These are phyloP conservation scores for Termitomyces sp. DNA, from an alignment of 768 basidiomycete genomes.

Conservation along the genomic window DNA sequence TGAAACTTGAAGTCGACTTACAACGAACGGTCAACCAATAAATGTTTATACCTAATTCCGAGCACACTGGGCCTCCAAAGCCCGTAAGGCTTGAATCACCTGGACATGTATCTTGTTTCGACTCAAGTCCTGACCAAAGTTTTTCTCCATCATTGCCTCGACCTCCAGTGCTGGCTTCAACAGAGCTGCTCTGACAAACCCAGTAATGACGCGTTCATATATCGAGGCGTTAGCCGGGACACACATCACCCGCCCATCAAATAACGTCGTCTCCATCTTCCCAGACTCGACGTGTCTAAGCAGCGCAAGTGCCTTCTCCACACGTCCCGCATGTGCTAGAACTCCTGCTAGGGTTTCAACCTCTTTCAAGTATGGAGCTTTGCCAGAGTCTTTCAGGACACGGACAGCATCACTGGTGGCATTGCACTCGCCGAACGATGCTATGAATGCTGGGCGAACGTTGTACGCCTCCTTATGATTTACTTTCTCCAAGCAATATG, in stretches of 20 bases:
- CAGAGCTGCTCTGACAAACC: slow-evolving; percentile 14
- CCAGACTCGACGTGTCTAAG: slow-evolving; percentile 10
- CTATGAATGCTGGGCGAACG: slow-evolving; percentile 13
- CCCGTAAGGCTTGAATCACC: slow-evolving; percentile 6
- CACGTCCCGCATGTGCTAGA: slow-evolving; percentile 15
- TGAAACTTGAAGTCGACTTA: too few relatives aligned
- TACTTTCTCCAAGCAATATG: neutral
- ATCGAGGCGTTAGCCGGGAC: slow-evolving; percentile 4
- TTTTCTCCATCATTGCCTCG: slow-evolving; percentile 15
- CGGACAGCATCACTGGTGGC: slow-evolving; percentile 10
- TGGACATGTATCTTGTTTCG: slow-evolving; percentile 2
- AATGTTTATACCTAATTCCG: neutral
- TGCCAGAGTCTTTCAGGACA: slow-evolving; percentile 11
- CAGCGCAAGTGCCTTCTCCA: slow-evolving; percentile 13
- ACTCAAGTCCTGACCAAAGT: slow-evolving; percentile 1
- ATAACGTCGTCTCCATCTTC: slow-evolving; percentile 3
- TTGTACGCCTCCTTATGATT: neutral
- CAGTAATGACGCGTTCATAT: slow-evolving; percentile 14
- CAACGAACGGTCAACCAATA: neutral
- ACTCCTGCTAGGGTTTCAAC: slow-evolving; percentile 13
- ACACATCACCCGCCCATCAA: slow-evolving; percentile 2
- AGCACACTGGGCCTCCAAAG: slow-evolving; percentile 2
- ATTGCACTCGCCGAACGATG: slow-evolving; percentile 14
- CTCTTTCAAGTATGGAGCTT: slow-evolving; percentile 7
- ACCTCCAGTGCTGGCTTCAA: slow-evolving; percentile 14